Evolutionary conservation across 257 asterid species (phyloP).

Genomic region (Solanum megistacrolobum): DNA sequence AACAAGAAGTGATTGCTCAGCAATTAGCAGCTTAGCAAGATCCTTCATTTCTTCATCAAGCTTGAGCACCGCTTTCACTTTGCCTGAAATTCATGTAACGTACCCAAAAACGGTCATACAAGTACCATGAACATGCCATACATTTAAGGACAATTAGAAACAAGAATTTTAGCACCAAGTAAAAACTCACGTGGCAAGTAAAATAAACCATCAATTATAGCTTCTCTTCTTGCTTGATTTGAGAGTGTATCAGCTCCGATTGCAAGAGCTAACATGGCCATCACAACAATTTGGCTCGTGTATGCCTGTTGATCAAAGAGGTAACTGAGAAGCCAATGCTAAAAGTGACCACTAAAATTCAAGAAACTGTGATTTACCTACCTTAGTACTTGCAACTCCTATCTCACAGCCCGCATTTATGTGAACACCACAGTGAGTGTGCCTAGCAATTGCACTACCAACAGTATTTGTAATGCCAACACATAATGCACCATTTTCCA

Average conservation of each 20-base stretch:
- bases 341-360: not conserved
- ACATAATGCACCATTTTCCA: conserved; percentile 88
- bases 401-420: conserved; percentile 98
- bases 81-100: conserved; percentile 34
- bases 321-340: conserved; percentile 1
- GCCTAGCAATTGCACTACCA: conserved; percentile 97
- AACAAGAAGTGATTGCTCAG: conserved; percentile 93
- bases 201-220: conserved; percentile 76
- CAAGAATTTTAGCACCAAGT: not conserved
- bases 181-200: conserved; percentile 73
- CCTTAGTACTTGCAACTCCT: conserved; percentile 99
- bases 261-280: conserved; percentile 98
- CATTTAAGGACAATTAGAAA: not conserved
- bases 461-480: conserved; percentile 98
- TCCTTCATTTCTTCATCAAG: conserved; percentile 87
- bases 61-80: conserved; percentile 84
- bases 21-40: conserved; percentile 67
- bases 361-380: conserved; percentile 5
- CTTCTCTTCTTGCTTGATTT: conserved; percentile 71
- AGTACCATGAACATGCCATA: not conserved
- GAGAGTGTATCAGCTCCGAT: conserved; percentile 83
- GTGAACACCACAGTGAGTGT: conserved; percentile 94
- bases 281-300: conserved; percentile 93
- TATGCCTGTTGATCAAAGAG: conserved; percentile 57
- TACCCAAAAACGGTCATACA: not conserved